A percentile compares a stretch with the other conserved stretches of the same genome.
Conservation (phyloP, 129 eudicot genomes). For the sunflower (Helianthus annuus) region HanXRQr2.0-SUNRISE NC_035437.2:82417286-82417785, state of each 20-base stretch:
- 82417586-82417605: neutral
- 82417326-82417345: conserved; percentile 54
- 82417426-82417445: neutral
- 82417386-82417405: neutral
- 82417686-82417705: conserved; percentile 53
- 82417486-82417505: neutral
- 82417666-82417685: conserved; percentile 81
- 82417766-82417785: conserved; percentile 35
- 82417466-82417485: neutral
- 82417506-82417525: neutral
- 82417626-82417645: neutral
- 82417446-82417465: neutral
- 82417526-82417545: no score
- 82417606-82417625: neutral
- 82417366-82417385: neutral
- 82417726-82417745: conserved; percentile 98
- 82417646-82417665: conserved; percentile 52
- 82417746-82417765: conserved; percentile 99
- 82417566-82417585: neutral
- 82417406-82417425: neutral
- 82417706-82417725: conserved; percentile 95
- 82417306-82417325: conserved; percentile 71
- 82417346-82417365: conserved; percentile 70
- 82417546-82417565: neutral
- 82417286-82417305: conserved; percentile 81